Evolutionary conservation across 148 eudicot genomes (phyloP), one percentile per base, ranked within the genome.

Genomic region (Mesembryanthemum crystallinum): DNA sequence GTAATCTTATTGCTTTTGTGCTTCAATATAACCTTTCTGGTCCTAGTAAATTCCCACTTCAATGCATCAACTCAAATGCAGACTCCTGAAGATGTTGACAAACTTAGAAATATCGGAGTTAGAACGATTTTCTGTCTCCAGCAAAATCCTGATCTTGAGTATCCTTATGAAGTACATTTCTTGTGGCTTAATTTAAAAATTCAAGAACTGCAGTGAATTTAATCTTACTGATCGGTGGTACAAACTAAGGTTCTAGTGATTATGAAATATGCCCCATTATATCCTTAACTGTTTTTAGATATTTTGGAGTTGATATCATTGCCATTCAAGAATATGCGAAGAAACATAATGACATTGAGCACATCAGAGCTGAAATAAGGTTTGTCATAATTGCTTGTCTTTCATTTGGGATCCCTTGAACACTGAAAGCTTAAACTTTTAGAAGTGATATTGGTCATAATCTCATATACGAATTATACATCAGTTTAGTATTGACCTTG

Each of bases 331-430:
- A 87, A 84, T 90, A 95, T 79, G 97, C 94, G 43, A 52, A 72
- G 73, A 78, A 83, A 79, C 78, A 25, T 69, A 87, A 68, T 83
- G 96, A 92, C 82, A 89, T 95, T 79, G 85, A 95, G 81, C 99
- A 95, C 83, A 78, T 95, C 64, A 97, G 99, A 66, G 97, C 96
- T 76, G 96, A 90, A 83, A 95, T 95, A 88, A 92, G 99, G 98
- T 94, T 75, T 58, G 21, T 52, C 14, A 25, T 32, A 28, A 37
- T 24, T 17, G 23, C 24, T 29, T 65, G 24, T 32, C 33, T 25
- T 17, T 54, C 20, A 54, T 17, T 4, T 29, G 71, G 27, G 33
- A 21, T 25, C 10, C 25, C 65, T 42, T 20, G 8, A 52, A 24
- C 33, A 24, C n/a, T 23, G 61, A 25, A 25, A 64, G 35, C 25